Conservation (phyloP, 495 filamentous ascomycete species). For the Xylaria curta region DNA sequence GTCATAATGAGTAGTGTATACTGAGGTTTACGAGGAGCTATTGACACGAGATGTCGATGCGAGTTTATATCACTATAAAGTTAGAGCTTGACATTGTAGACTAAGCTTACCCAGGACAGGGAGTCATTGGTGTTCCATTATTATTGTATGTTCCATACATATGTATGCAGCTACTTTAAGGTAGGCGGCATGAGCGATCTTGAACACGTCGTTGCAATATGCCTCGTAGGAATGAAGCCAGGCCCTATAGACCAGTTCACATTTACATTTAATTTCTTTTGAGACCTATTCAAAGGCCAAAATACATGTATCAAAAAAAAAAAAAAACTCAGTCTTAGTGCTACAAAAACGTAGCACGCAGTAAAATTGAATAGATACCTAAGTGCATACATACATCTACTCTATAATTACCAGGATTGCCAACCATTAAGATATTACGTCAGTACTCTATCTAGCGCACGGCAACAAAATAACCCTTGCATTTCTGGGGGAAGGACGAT, state of each 20-base stretch:
- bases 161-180: background rate
- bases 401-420: background rate
- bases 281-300: background rate
- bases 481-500: background rate
- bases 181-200: background rate
- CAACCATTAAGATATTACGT: background rate
- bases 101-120: background rate
- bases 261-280: background rate
- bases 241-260: too few relatives aligned
- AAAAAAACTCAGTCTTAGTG: background rate
- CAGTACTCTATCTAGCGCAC: background rate
- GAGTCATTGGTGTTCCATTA: background rate
- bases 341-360: background rate
- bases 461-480: background rate
- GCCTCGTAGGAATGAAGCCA: background rate
- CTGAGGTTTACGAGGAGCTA: background rate
- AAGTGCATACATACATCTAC: background rate
- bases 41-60: background rate
- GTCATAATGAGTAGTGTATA: background rate
- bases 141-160: background rate
- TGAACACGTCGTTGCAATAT: background rate
- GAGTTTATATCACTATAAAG: background rate
- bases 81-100: background rate
- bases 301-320: background rate
- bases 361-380: background rate